Evolutionary conservation across 805 yeast species (phyloP).

Genomic region (Yamadazyma sp.): DNA sequence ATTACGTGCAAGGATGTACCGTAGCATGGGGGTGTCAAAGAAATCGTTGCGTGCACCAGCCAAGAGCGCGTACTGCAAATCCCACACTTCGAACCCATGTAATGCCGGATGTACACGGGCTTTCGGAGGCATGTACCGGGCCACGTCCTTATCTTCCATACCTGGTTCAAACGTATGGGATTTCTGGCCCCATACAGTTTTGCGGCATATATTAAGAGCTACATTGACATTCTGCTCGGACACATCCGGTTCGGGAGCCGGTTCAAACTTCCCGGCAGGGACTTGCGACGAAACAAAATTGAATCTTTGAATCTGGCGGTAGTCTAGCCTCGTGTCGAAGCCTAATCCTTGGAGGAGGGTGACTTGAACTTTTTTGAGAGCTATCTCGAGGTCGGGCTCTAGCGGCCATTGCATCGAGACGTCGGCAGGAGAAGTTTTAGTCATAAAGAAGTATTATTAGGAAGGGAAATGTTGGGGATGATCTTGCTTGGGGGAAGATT

Average conservation of each 20-base stretch:
- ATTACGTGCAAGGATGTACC: slow-evolving; percentile 81
- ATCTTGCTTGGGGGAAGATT: background rate
- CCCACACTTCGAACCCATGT: slow-evolving; percentile 1
- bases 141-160: slow-evolving; percentile 3
- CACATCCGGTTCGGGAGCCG: slow-evolving; percentile 7
- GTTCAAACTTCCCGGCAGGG: background rate
- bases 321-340: slow-evolving; percentile 2
- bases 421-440: background rate
- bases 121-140: background rate
- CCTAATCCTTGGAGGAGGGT: slow-evolving; percentile 7
- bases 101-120: slow-evolving; percentile 5
- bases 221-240: slow-evolving; percentile 3
- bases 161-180: slow-evolving; percentile 8
- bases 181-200: slow-evolving; percentile 1
- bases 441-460: too few relatives aligned
- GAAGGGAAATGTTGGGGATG: slow-evolving; percentile 1
- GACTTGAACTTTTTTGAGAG: slow-evolving; percentile 5
- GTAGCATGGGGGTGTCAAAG: slow-evolving; percentile 71
- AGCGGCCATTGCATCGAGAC: slow-evolving; percentile 8
- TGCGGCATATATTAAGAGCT: slow-evolving; percentile 7
- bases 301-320: background rate
- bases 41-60: slow-evolving; percentile 56
- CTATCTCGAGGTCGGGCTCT: slow-evolving; percentile 7
- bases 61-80: slow-evolving; percentile 11
- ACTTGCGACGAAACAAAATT: slow-evolving; percentile 7